These are phyloP conservation scores for Aurantiochytrium sp. DNA, from an alignment of 108 stramenopile genomes.

Conservation along the genomic window DNA sequence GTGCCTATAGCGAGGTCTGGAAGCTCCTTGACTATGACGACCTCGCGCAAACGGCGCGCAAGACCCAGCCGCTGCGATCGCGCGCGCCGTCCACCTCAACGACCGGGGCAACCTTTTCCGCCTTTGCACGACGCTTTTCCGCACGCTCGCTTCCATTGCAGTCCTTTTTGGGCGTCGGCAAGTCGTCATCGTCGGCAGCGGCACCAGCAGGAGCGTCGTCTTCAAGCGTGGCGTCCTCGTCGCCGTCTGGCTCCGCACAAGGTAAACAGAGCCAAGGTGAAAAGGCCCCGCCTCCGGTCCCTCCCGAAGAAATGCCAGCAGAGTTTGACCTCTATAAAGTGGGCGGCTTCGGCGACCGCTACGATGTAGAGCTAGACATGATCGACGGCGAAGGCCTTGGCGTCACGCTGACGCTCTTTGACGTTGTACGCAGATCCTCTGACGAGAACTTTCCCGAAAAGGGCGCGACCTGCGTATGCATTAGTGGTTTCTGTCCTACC, in stretches of 20 bases:
- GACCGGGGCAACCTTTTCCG: neutral
- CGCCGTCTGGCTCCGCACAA: neutral
- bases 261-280: neutral
- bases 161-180: neutral
- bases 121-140: neutral
- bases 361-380: constrained; percentile 2
- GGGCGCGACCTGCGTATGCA: neutral
- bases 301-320: neutral
- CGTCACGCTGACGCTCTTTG: neutral
- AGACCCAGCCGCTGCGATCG: neutral
- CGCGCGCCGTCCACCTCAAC: neutral
- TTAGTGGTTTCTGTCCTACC: neutral
- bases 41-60: neutral
- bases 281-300: neutral
- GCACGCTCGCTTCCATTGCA: neutral
- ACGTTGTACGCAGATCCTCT: neutral
- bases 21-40: neutral
- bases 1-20: neutral
- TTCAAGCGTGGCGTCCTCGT: too few species aligned
- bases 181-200: neutral
- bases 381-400: neutral
- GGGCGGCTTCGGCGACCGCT: neutral
- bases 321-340: neutral
- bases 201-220: too few species aligned
- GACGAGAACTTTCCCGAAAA: neutral